These are phyloP conservation scores for Avena insularis DNA, from an alignment of 176 grass and related monocot species.

Conservation along the genomic window DNA sequence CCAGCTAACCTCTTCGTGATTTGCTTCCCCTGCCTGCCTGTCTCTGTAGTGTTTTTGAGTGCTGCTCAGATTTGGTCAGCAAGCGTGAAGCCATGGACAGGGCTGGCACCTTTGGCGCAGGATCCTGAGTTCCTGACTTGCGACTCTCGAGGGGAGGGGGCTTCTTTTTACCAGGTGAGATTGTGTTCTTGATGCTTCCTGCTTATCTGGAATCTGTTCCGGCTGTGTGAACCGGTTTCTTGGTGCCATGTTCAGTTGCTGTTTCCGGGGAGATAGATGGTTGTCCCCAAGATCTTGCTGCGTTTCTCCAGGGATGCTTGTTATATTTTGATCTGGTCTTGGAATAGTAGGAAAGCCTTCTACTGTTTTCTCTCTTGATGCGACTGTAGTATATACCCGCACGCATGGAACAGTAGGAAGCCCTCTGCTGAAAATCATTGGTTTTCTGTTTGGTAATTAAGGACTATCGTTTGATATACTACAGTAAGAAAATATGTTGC, in stretches of 20 bases:
- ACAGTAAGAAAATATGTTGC: neutral
- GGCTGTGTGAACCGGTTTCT: neutral
- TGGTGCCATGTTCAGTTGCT: neutral
- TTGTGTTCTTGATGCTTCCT: slow-evolving; percentile 25
- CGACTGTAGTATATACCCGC: neutral
- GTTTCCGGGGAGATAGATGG: neutral
- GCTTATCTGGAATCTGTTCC: slow-evolving; percentile 1
- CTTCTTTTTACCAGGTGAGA: slow-evolving; percentile 40
- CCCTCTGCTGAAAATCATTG: neutral
- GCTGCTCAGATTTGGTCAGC: slow-evolving; percentile 28
- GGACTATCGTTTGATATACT: neutral
- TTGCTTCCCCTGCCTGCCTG: slow-evolving; percentile 12
- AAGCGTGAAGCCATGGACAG: neutral
- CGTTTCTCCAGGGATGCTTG: neutral
- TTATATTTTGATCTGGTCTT: slow-evolving; percentile 34
- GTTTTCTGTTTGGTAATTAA: neutral
- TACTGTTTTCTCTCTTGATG: slow-evolving; percentile 38
- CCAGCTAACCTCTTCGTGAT: slow-evolving; percentile 40
- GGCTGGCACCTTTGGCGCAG: slow-evolving; percentile 19
- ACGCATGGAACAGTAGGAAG: neutral
- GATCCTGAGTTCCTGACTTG: neutral
- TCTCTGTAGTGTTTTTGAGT: slow-evolving; percentile 25
- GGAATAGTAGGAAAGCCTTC: no score
- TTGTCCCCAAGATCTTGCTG: slow-evolving; percentile 26
- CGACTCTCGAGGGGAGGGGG: neutral